Base-by-base conservation (phyloP, 2,329 filamentous ascomycete species). In the Decorospora gaudefroyi region DNA sequence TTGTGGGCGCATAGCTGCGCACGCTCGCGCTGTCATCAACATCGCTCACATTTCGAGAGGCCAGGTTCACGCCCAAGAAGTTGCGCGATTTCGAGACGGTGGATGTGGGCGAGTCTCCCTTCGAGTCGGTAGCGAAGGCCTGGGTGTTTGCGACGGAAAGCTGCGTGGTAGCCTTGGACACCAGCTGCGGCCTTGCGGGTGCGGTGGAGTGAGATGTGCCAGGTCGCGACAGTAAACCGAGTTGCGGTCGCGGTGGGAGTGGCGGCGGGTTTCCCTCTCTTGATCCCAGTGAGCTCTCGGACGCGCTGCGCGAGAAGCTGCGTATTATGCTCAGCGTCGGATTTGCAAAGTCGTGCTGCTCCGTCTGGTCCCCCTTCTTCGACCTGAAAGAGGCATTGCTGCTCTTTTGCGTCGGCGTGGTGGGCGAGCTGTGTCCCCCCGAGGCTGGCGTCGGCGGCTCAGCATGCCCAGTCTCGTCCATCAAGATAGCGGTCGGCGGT, bases 111-210 rank as follows among this genome's bases (percentile, higher is more conserved):
- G 58, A 69, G 47, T 37, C 64, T 46, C 58, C 65, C 37, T 28
- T 46, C 27, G 50, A 46, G 35, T 65, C 58, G 16, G 89, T 87
- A 8, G 83, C 83, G 51, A 87, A 86, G 1, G 84, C 84, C 35
- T 91, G 78, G 0, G 87, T 88, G 55, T 92, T 90, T 50, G 90
- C 79, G 11, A 89, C 80, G 0, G 90, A 92, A 10, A 97, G 65
- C 7, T 90, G 90, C 1, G 90, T 96, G 3, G 91, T 96, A 33
- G 92, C 83, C 46, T 83, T 84, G 1, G 86, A 84, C 17, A 74
- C 68, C 12, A 78, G 59, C 42, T 72, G 68, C 16, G 75, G 74
- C 36, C 67, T 55, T 4, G 60, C 39, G 2, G 64, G 60, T 75
- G 77, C 41, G 76, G 62, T 58, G 25, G 69, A 71, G 51, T 70